phyloP scores from a whole-genome alignment of 305 asterid genomes.

The Fraxinus greggii region DNA sequence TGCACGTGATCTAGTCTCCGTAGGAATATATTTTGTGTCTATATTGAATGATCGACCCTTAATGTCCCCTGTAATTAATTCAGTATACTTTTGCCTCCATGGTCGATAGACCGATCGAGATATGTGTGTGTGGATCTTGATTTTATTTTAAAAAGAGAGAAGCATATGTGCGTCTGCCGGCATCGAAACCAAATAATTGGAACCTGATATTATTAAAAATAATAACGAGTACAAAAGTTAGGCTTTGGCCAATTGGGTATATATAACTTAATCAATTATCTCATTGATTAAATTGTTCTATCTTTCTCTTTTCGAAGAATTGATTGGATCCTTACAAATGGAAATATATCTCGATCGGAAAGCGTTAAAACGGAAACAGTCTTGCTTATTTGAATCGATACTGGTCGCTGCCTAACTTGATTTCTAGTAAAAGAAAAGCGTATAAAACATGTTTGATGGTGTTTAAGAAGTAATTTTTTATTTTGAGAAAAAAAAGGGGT shows the following conservation, averaged over 20 bases:
- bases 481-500: too few species aligned
- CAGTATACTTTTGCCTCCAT: neutral
- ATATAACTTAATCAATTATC: slow-evolving; percentile 4
- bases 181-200: neutral
- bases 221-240: neutral
- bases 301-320: slow-evolving; percentile 22
- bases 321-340: slow-evolving; percentile 6
- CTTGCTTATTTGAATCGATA: too few species aligned
- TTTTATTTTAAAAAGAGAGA: neutral
- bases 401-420: neutral
- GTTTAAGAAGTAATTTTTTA: too few species aligned
- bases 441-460: too few species aligned
- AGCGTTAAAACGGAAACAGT: too few species aligned
- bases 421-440: too few species aligned
- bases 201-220: neutral
- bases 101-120: neutral
- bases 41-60: neutral
- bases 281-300: slow-evolving; percentile 18
- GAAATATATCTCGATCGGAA: too few species aligned
- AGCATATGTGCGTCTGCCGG: neutral
- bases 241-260: neutral
- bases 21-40: neutral
- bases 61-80: too few species aligned
- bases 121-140: neutral
- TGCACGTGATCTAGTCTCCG: neutral